These are phyloP conservation scores for Acanthamoeba triangularis DNA, from an alignment of 208 protist genomes.

Conservation along the genomic window DNA sequence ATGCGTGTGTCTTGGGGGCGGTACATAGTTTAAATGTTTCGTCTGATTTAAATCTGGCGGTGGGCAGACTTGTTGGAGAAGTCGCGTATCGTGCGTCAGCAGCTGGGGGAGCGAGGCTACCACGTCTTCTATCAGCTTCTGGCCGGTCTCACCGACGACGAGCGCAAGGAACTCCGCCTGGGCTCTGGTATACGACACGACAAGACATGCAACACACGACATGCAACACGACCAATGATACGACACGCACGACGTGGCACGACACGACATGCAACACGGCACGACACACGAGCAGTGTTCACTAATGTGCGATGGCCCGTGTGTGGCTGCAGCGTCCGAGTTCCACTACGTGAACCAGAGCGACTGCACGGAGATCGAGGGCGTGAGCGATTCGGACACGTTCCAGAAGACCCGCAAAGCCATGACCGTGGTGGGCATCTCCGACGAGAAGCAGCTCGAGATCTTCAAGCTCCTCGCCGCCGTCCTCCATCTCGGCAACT, in stretches of 20 bases:
- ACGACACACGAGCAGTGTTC: not conserved
- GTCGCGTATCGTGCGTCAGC: slow-evolving; percentile 75
- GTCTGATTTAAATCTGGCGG: too few species aligned
- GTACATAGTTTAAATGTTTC: too few species aligned
- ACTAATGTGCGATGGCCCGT: too few species aligned
- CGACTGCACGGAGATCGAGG: slow-evolving; percentile 75
- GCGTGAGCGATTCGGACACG: slow-evolving; percentile 54
- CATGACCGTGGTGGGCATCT: slow-evolving; percentile 89
- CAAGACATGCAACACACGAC: too few species aligned
- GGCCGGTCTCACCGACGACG: slow-evolving; percentile 6
- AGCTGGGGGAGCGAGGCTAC: not conserved
- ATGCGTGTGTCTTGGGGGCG: too few species aligned
- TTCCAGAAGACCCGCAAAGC: slow-evolving; percentile 86
- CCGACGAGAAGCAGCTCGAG: slow-evolving; percentile 78
- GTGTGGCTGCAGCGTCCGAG: not conserved
- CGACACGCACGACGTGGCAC: too few species aligned
- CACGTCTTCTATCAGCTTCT: slow-evolving; percentile 73
- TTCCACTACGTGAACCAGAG: slow-evolving; percentile 82
- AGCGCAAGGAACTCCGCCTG: not conserved
- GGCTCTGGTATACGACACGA: too few species aligned
- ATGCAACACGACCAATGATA: too few species aligned
- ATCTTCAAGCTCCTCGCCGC: slow-evolving; percentile 87
- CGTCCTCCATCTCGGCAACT: slow-evolving; percentile 92
- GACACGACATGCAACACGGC: not conserved
- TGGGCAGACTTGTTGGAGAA: slow-evolving; percentile 77